These are phyloP conservation scores for Usnea hakonensis DNA, from an alignment of 495 filamentous ascomycete species.

Conservation along the genomic window DNA sequence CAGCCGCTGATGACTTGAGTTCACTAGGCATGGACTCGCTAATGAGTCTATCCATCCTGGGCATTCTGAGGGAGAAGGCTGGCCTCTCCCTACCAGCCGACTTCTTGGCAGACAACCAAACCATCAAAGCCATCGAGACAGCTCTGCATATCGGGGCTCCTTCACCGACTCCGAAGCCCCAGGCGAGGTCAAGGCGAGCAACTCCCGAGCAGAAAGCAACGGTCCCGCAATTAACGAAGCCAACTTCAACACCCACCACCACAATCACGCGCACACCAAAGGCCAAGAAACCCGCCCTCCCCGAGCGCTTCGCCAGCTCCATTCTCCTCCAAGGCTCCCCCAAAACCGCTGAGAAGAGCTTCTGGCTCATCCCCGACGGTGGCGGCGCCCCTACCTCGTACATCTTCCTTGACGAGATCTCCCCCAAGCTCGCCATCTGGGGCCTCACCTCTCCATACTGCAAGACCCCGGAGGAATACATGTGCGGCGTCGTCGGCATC, in stretches of 20 bases:
- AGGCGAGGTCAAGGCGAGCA: constrained; percentile 12
- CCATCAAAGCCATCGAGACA: constrained; percentile 28
- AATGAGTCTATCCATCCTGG: constrained; percentile 44
- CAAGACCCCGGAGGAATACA: constrained; percentile 50
- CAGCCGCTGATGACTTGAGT: constrained; percentile 35
- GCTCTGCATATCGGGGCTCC: constrained; percentile 26
- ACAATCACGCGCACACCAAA: constrained; percentile 23
- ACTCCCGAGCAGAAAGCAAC: constrained; percentile 20
- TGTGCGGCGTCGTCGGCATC: constrained; percentile 48
- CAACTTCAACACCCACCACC: constrained; percentile 24
- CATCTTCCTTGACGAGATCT: constrained; percentile 49
- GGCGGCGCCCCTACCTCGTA: constrained; percentile 52
- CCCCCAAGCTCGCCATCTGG: constrained; percentile 48
- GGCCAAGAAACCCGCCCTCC: constrained; percentile 15
- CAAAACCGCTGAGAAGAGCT: constrained; percentile 35
- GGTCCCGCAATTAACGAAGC: neutral
- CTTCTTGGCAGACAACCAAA: constrained; percentile 24
- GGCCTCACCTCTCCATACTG: constrained; percentile 62
- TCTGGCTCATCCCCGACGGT: constrained; percentile 47
- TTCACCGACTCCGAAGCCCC: constrained; percentile 32
- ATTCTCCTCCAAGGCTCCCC: constrained; percentile 44
- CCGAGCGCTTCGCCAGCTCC: constrained; percentile 41
- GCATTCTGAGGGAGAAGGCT: constrained; percentile 47
- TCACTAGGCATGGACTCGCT: constrained; percentile 48
- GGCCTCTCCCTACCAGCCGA: constrained; percentile 17